Percentiles rank a stretch among this genome's conserved stretches.
Evolutionary conservation across 1,139 yeast genomes (phyloP).

Genomic region (Pichia kudriavzevii): DNA sequence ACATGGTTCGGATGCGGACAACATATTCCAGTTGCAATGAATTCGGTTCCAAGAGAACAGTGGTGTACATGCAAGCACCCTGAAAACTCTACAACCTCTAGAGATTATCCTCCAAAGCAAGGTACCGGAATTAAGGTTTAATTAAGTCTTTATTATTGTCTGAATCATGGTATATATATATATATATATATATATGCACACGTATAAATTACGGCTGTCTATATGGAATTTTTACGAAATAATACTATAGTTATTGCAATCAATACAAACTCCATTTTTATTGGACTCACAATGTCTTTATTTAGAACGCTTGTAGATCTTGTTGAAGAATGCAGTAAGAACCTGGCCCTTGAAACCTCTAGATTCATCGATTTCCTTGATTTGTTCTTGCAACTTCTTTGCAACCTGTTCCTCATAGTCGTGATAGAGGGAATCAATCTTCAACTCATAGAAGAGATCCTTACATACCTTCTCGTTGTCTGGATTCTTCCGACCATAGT

Average conservation of each 20-base stretch:
- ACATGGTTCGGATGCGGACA: conserved; percentile 44
- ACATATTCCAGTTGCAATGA: conserved; percentile 38
- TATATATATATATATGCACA: background rate
- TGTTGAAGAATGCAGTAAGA: conserved; percentile 72
- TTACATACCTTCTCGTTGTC: conserved; percentile 66
- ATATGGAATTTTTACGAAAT: too few species aligned
- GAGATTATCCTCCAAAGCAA: conserved; percentile 27
- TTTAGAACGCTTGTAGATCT: conserved; percentile 90
- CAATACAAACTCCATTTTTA: background rate
- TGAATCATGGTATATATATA: background rate
- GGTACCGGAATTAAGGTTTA: conserved; percentile 23
- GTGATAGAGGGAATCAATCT: conserved; percentile 61
- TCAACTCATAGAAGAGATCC: conserved; percentile 64
- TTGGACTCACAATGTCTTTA: conserved; percentile 29
- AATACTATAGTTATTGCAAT: background rate
- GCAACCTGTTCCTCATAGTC: conserved; percentile 81
- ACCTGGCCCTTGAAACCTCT: conserved; percentile 89
- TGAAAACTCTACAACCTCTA: conserved; percentile 20
- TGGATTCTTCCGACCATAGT: conserved; percentile 81
- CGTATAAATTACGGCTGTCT: too few species aligned
- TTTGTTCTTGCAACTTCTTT: conserved; percentile 52
- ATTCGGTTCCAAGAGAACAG: conserved; percentile 29
- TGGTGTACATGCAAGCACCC: conserved; percentile 31
- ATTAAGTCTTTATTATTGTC: background rate
- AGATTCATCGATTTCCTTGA: conserved; percentile 71